phyloP scores from a whole-genome alignment of 352 stramenopile genomes.

The Nothophytophthora sp. region DNA sequence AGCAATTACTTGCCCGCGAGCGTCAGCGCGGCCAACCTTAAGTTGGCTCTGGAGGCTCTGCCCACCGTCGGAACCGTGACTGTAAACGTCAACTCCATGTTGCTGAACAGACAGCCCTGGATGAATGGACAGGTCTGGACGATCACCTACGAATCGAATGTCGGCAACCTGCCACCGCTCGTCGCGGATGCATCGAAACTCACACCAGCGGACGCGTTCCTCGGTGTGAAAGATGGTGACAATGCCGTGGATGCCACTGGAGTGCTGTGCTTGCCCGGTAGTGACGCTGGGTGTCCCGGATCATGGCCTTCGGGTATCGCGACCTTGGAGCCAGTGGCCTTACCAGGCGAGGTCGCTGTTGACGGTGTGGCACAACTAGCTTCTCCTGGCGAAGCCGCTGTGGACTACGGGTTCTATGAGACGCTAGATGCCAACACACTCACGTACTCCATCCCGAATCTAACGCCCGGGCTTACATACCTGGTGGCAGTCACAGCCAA shows the following conservation, averaged over 20 bases:
- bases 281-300: slow-evolving; percentile 42
- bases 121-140: slow-evolving; percentile 60
- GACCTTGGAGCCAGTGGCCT: slow-evolving; percentile 6
- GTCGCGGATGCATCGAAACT: slow-evolving; percentile 65
- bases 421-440: slow-evolving; percentile 55
- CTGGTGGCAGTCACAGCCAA: slow-evolving; percentile 88
- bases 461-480: slow-evolving; percentile 80
- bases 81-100: slow-evolving; percentile 31
- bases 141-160: slow-evolving; percentile 79
- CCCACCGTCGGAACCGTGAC: slow-evolving; percentile 65
- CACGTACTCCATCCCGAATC: slow-evolving; percentile 67
- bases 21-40: slow-evolving; percentile 34
- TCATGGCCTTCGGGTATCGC: slow-evolving; percentile 33
- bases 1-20: slow-evolving; percentile 62
- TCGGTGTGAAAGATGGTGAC: slow-evolving; percentile 72
- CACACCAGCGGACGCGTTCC: slow-evolving; percentile 39
- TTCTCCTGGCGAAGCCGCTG: slow-evolving; percentile 49
- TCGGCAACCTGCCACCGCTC: slow-evolving; percentile 55
- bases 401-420: slow-evolving; percentile 73
- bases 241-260: slow-evolving; percentile 61
- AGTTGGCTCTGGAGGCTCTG: slow-evolving; percentile 61
- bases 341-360: no score
- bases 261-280: slow-evolving; percentile 39
- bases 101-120: slow-evolving; percentile 20
- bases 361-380: slow-evolving; percentile 15